Conservation (phyloP, 805 yeast species). For the Myxozyma kluyveri region DNA sequence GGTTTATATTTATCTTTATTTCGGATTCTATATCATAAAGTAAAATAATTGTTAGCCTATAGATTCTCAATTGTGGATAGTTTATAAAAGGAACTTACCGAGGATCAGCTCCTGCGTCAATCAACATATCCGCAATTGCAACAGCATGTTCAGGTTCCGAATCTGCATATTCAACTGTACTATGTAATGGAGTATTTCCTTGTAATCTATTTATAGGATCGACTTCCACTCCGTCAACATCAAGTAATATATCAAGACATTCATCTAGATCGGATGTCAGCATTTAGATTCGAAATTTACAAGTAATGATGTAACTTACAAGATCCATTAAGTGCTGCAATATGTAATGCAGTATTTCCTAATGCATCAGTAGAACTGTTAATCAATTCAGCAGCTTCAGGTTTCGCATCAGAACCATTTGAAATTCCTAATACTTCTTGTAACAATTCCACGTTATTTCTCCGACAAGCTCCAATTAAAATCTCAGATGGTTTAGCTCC, state of each 20-base stretch:
- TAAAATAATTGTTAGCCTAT: neutral
- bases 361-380: constrained; percentile 72
- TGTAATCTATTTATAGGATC: constrained; percentile 71
- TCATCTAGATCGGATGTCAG: constrained; percentile 46
- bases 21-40: constrained; percentile 37
- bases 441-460: constrained; percentile 79
- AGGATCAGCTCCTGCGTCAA: constrained; percentile 92
- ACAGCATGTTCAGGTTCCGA: constrained; percentile 84
- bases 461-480: constrained; percentile 78
- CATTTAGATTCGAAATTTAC: neutral
- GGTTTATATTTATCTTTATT: constrained; percentile 72
- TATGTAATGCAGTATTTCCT: constrained; percentile 76
- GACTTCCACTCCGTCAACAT: constrained; percentile 85
- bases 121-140: constrained; percentile 70
- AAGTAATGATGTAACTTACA: constrained; percentile 34
- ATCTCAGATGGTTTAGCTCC: constrained; percentile 82
- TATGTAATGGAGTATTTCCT: constrained; percentile 87
- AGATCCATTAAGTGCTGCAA: constrained; percentile 77
- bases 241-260: constrained; percentile 74
- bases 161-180: constrained; percentile 71
- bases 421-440: constrained; percentile 51
- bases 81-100: constrained; percentile 29
- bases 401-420: constrained; percentile 32
- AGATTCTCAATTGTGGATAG: neutral
- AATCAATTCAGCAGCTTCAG: constrained; percentile 49